Conservation (phyloP, 2,329 filamentous ascomycete species). For the Colletotrichum agaves region DNA sequence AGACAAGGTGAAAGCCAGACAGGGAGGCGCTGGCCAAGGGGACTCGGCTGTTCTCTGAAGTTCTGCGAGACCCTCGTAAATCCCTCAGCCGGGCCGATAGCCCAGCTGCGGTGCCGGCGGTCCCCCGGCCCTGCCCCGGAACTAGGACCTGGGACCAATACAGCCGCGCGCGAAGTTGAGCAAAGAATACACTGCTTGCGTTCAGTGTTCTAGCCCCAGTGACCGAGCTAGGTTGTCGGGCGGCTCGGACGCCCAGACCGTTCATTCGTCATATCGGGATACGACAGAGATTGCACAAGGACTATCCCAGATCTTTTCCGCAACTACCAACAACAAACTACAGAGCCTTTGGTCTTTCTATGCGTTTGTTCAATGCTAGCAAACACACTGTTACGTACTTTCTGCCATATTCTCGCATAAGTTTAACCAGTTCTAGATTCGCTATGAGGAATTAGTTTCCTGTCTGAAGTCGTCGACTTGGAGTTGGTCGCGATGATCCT, state of each 20-base stretch:
- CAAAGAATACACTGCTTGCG: too few species aligned
- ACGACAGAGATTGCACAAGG: neutral
- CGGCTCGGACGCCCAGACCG: neutral
- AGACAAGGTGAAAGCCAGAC: neutral
- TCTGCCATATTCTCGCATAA: too few species aligned
- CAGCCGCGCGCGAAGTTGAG: slow-evolving; percentile 3
- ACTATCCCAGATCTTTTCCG: neutral
- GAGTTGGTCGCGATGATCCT: too few species aligned
- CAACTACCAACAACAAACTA: too few species aligned
- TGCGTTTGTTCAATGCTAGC: too few species aligned
- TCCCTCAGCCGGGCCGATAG: slow-evolving; percentile 11
- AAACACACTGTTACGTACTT: too few species aligned
- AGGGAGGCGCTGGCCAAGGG: neutral
- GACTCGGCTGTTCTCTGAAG: neutral
- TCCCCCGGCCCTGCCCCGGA: slow-evolving; percentile 2
- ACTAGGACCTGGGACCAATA: neutral
- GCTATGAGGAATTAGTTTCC: too few species aligned
- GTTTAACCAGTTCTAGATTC: too few species aligned
- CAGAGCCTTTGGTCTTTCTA: too few species aligned
- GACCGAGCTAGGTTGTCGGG: neutral
- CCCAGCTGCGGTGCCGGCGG: neutral
- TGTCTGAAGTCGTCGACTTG: too few species aligned
- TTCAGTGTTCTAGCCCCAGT: too few species aligned
- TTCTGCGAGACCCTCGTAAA: neutral
- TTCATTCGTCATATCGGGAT: neutral